Conservation (phyloP, 257 asterid genomes). For the Solanum chiquidenum region DNA sequence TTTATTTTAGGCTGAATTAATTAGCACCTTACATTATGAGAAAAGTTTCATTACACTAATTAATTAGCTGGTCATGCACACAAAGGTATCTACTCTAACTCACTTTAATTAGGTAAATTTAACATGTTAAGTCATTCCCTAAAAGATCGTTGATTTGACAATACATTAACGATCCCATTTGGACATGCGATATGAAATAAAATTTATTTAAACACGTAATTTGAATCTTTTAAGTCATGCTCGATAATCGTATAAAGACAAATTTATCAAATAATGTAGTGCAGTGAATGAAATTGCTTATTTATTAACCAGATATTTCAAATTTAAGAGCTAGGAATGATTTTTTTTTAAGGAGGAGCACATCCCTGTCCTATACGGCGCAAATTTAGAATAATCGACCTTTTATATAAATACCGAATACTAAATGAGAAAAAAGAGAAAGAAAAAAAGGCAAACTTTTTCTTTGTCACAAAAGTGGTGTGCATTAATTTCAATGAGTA, state of each 20-base stretch:
- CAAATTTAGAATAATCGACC: background rate
- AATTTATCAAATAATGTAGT: no score
- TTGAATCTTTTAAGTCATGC: background rate
- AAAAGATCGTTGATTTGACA: background rate
- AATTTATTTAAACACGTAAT: no score
- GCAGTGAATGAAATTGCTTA: background rate
- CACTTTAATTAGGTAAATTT: background rate
- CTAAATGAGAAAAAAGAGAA: no score
- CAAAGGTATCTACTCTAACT: background rate
- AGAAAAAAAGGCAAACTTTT: background rate
- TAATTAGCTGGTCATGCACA: conserved; percentile 1
- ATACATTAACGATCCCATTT: background rate
- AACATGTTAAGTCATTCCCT: background rate
- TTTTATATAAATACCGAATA: fast-evolving
- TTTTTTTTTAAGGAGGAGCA: no score
- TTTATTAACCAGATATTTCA: no score
- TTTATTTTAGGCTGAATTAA: background rate
- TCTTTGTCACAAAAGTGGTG: background rate
- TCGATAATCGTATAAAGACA: background rate
- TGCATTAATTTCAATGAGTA: conserved; percentile 4
- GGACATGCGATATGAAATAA: background rate
- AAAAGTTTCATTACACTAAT: conserved; percentile 7
- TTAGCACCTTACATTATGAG: conserved; percentile 13
- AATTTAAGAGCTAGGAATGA: fast-evolving
- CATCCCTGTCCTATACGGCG: fast-evolving